Evolutionary conservation across 2,329 filamentous ascomycete genomes (phyloP), one percentile per base, ranked within the genome.

Genomic region (Colletotrichum eleusines): DNA sequence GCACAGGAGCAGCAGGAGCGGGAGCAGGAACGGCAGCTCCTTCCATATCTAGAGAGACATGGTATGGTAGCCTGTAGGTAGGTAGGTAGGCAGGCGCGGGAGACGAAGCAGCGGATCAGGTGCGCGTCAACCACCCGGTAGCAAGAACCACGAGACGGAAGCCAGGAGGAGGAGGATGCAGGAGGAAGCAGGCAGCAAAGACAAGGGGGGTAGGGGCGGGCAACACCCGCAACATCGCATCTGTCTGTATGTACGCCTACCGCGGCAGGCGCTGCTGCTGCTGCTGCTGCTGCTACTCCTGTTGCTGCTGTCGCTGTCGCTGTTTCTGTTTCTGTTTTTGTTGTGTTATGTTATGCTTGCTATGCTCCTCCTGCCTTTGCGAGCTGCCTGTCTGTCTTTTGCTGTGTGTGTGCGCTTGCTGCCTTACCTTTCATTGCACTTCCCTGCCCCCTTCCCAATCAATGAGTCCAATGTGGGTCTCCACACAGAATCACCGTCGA

Each of bases 171-270:
- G 48, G 3, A 26, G 8, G 31, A 40, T 14, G 2, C 40, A 42
- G 40, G 40, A 42, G 9, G 35, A 5, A 12, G 38, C 38, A 40
- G 38, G 14, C n/a, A 53, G 44, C 26, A 59, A n/a, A 23, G 23
- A 38, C n/a, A 38, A 44, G 59, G 44, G 42, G 3, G 66, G 35
- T 53, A 40, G 66, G 58, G 59, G 28, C n/a, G 18, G 53, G 12
- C 33, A 33, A 38, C 42, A 68, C 26, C 50, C 44, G 65, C 65
- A 63, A 33, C 51, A 58, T 54, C 28, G 58, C 42, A 60, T 28
- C 28, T 50, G n/a, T n/a, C n/a, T n/a, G n/a, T n/a, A n/a, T n/a
- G 58, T 31, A 46, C 58, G 28, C 60, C 61, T 63, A 35, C 31
- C 60, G 44, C 33, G 31, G 57, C 57, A 59, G 38, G 23, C 33